Conservation (phyloP, 371 early-diverging fungal species). For the Catenaria anguillulae region DNA sequence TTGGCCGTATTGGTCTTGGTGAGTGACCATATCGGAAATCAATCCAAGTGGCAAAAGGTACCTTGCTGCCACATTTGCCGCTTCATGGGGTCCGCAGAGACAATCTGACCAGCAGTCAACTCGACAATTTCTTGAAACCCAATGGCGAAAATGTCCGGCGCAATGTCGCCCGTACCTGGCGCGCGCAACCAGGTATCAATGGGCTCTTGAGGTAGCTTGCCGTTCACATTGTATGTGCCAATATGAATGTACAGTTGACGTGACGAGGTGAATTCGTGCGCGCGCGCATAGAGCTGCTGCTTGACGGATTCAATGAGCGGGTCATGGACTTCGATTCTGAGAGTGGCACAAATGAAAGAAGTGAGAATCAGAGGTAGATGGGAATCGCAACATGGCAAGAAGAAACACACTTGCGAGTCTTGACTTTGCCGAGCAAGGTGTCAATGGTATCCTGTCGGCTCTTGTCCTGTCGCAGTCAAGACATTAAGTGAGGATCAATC, state of each 20-base stretch:
- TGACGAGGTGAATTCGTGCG: conserved; percentile 12
- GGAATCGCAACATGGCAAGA: too few species aligned
- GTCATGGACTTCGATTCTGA: conserved; percentile 19
- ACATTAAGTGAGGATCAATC: too few species aligned
- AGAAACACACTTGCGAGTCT: too few species aligned
- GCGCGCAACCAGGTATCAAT: conserved; percentile 48
- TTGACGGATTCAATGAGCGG: conserved; percentile 24
- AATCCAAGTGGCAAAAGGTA: too few species aligned
- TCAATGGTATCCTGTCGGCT: conserved; percentile 83
- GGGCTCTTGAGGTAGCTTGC: conserved; percentile 46
- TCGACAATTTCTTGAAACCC: conserved; percentile 93
- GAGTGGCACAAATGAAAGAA: too few species aligned
- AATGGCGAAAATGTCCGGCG: conserved; percentile 67
- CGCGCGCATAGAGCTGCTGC: conserved; percentile 18
- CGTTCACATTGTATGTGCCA: conserved; percentile 88
- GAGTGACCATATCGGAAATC: not conserved
- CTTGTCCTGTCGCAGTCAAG: conserved; percentile 25
- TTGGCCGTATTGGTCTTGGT: not conserved
- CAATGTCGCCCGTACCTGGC: too few species aligned
- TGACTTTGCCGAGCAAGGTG: conserved; percentile 44
- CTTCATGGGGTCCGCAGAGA: conserved; percentile 57
- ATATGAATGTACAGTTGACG: conserved; percentile 33
- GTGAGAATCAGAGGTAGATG: too few species aligned
- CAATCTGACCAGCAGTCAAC: conserved; percentile 54
- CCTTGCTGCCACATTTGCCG: conserved; percentile 21